These are phyloP conservation scores for Isochrysis galbana DNA, from an alignment of 78 protist genomes.

Conservation along the genomic window DNA sequence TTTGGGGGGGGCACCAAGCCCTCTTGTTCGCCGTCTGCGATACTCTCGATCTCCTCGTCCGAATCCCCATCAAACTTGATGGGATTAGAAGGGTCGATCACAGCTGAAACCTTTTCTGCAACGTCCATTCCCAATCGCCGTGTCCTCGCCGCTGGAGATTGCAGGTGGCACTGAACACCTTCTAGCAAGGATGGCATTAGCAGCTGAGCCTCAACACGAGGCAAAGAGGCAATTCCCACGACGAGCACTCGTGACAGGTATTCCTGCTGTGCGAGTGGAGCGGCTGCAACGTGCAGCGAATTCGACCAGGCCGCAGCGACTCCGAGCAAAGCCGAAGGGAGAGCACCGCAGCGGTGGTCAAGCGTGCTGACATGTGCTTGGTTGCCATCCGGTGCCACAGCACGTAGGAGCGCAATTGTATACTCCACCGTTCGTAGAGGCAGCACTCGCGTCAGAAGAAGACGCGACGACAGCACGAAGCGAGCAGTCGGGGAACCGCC, in stretches of 20 bases:
- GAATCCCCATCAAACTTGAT: neutral
- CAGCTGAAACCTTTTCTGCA: neutral
- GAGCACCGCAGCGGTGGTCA: too few species aligned
- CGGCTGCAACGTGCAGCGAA: neutral
- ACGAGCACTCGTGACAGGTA: neutral
- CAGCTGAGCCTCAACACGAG: neutral
- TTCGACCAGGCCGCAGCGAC: neutral
- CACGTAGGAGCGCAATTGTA: neutral
- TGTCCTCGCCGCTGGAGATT: neutral
- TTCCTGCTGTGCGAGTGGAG: neutral
- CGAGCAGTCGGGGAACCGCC: neutral
- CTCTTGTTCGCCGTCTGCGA: neutral
- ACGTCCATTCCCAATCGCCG: neutral
- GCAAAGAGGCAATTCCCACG: neutral
- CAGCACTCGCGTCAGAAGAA: neutral
- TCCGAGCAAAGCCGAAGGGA: neutral
- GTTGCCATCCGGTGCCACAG: too few species aligned
- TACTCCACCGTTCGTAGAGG: neutral
- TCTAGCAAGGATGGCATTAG: neutral
- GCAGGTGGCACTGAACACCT: conserved; percentile 6
- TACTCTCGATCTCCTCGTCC: neutral
- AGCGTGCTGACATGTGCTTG: too few species aligned
- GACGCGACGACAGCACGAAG: neutral
- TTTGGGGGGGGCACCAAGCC: too few species aligned
- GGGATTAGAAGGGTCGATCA: neutral